Percentiles rank a stretch among this genome's conserved stretches.
These are phyloP conservation scores for Yamadazyma atlantica DNA, from an alignment of 1,139 yeast genomes.

Conservation along the genomic window DNA sequence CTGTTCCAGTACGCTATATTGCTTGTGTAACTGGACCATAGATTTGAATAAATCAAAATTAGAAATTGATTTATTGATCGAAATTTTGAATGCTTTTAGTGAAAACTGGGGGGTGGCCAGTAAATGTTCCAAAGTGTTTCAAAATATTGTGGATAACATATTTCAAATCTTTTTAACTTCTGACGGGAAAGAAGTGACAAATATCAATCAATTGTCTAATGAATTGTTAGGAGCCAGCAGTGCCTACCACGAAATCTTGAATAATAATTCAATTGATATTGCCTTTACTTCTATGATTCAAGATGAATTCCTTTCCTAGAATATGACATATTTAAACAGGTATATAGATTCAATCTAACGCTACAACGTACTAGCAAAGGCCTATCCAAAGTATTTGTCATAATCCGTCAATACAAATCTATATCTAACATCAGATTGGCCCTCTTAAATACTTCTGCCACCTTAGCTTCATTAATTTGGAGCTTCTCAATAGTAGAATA, in stretches of 20 bases:
- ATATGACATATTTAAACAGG: too few species aligned
- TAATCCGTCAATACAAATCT: too few species aligned
- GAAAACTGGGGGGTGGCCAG: slow-evolving; percentile 47
- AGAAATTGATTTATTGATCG: slow-evolving; percentile 44
- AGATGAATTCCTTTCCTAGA: not conserved
- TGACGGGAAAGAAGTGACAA: slow-evolving; percentile 27
- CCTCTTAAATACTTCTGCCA: too few species aligned
- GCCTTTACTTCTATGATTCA: slow-evolving; percentile 12
- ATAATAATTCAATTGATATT: slow-evolving; percentile 40
- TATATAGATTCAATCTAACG: too few species aligned
- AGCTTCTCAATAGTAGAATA: too few species aligned
- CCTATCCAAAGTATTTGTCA: too few species aligned
- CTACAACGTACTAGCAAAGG: too few species aligned
- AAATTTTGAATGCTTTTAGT: slow-evolving; percentile 44
- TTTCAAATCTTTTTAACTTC: slow-evolving; percentile 34
- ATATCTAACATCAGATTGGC: too few species aligned
- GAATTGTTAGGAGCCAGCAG: slow-evolving; percentile 44
- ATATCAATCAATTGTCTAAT: slow-evolving; percentile 35
- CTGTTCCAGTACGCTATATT: slow-evolving; percentile 45
- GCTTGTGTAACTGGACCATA: slow-evolving; percentile 45
- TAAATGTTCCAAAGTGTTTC: slow-evolving; percentile 43
- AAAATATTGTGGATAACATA: slow-evolving; percentile 38
- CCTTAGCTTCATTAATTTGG: too few species aligned
- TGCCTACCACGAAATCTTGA: slow-evolving; percentile 44
- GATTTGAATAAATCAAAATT: slow-evolving; percentile 44